phyloP scores from a whole-genome alignment of 1,139 yeast species.

The Diutina sp. region DNA sequence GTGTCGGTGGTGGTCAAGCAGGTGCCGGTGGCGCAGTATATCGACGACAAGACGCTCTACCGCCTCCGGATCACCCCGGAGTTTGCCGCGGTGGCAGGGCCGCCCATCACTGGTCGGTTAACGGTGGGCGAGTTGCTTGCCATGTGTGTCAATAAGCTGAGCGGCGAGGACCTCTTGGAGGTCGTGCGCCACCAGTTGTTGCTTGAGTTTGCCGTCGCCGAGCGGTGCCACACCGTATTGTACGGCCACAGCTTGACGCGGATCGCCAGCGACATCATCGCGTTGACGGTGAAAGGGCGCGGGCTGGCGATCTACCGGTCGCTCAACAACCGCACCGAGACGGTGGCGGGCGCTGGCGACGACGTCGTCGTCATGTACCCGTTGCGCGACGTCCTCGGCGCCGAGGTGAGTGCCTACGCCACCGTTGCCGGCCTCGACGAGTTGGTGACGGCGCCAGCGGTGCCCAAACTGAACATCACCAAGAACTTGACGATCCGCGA shows the following conservation, averaged over 20 bases:
- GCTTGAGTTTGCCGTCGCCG: slow-evolving; percentile 30
- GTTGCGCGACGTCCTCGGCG: slow-evolving; percentile 54
- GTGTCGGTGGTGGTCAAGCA: slow-evolving; percentile 21
- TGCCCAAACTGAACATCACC: slow-evolving; percentile 23
- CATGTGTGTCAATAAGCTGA: slow-evolving; percentile 31
- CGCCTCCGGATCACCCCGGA: slow-evolving; percentile 12
- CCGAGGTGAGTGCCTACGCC: slow-evolving; percentile 50
- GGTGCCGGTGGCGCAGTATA: slow-evolving; percentile 25
- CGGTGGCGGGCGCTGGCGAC: slow-evolving; percentile 14
- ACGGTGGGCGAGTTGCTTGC: slow-evolving; percentile 4
- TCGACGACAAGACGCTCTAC: slow-evolving; percentile 13
- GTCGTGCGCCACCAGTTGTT: slow-evolving; percentile 38
- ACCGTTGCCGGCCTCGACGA: slow-evolving; percentile 15
- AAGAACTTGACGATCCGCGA: slow-evolving; percentile 74
- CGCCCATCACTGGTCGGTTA: neutral
- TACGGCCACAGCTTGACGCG: slow-evolving; percentile 78
- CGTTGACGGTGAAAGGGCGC: slow-evolving; percentile 82
- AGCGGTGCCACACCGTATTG: slow-evolving; percentile 41
- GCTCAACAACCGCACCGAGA: slow-evolving; percentile 31
- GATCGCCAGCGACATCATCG: slow-evolving; percentile 65
- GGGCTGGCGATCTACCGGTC: slow-evolving; percentile 53
- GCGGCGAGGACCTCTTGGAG: slow-evolving; percentile 44
- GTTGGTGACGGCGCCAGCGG: slow-evolving; percentile 12
- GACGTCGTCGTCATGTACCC: slow-evolving; percentile 47
- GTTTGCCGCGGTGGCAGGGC: slow-evolving; percentile 7